Evolutionary conservation across 352 stramenopile genomes (phyloP).

Genomic region (Plasmopara muralis): DNA sequence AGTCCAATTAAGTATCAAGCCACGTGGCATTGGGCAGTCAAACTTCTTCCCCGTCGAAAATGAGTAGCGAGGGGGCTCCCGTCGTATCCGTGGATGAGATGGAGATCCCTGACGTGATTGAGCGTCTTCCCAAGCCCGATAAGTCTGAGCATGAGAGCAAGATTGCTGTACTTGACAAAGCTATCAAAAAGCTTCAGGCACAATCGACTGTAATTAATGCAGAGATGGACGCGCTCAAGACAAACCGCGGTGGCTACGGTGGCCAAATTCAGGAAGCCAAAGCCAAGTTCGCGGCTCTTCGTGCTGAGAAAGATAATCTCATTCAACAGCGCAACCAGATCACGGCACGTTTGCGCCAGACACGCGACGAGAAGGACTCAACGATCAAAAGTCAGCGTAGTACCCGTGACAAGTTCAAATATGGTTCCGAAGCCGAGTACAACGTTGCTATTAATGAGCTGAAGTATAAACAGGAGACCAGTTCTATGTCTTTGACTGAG

Average conservation of each 20-base stretch:
- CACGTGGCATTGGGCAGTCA: slow-evolving; percentile 11
- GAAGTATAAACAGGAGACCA: slow-evolving; percentile 90
- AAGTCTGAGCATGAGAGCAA: slow-evolving; percentile 88
- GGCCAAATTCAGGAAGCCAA: slow-evolving; percentile 87
- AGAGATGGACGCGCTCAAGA: slow-evolving; percentile 80
- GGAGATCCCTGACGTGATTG: slow-evolving; percentile 71
- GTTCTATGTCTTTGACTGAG: slow-evolving; percentile 92
- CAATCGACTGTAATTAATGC: slow-evolving; percentile 59
- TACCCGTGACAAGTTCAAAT: slow-evolving; percentile 74
- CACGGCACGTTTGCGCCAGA: slow-evolving; percentile 73
- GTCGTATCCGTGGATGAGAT: slow-evolving; percentile 23
- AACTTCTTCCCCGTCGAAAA: slow-evolving; percentile 6
- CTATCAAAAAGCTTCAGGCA: slow-evolving; percentile 91
- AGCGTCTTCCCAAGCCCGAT: slow-evolving; percentile 78
- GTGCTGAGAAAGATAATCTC: slow-evolving; percentile 80
- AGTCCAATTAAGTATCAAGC: neutral
- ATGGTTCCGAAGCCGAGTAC: slow-evolving; percentile 84
- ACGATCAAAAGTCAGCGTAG: slow-evolving; percentile 64
- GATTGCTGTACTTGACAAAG: slow-evolving; percentile 75
- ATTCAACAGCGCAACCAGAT: slow-evolving; percentile 79
- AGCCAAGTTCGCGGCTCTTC: slow-evolving; percentile 71
- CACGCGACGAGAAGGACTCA: slow-evolving; percentile 77
- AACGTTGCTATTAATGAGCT: slow-evolving; percentile 88
- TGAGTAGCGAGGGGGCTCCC: slow-evolving; percentile 20
- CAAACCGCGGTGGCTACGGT: slow-evolving; percentile 72